Percentiles rank a stretch among this genome's conserved stretches.
Conservation (phyloP, 2,329 filamentous ascomycete species). For the Tolypocladium ovalisporum region DNA sequence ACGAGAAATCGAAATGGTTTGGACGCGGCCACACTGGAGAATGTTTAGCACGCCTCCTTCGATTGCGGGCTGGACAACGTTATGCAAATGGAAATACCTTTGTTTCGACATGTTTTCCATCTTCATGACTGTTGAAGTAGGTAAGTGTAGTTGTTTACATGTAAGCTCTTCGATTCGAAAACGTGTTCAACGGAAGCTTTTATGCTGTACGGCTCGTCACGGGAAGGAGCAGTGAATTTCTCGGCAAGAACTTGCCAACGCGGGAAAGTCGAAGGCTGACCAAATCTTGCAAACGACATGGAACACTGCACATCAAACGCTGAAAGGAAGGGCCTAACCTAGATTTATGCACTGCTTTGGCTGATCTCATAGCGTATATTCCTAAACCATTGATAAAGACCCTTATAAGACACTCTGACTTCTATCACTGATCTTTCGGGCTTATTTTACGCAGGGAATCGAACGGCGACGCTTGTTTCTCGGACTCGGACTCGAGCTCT, state of each 20-base stretch:
- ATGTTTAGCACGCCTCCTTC: background rate
- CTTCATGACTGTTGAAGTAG: background rate
- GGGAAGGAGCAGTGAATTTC: background rate
- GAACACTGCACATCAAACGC: too few species aligned
- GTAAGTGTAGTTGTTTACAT: too few species aligned
- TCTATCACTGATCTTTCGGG: background rate
- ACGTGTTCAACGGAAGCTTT: background rate
- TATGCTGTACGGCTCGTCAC: background rate
- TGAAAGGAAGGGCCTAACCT: background rate
- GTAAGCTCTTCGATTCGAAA: background rate
- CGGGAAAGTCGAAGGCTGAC: background rate
- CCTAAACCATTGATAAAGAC: background rate
- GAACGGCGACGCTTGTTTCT: background rate
- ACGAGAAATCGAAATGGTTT: background rate
- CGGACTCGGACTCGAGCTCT: too few species aligned
- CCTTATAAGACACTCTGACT: background rate
- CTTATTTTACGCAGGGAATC: background rate
- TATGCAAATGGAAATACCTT: background rate
- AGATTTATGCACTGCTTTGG: too few species aligned
- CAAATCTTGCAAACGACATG: background rate
- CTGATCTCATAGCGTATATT: background rate
- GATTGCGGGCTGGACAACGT: background rate
- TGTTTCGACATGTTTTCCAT: background rate
- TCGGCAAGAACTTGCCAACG: background rate
- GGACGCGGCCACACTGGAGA: background rate